Percentiles rank a stretch among this genome's conserved stretches.
phyloP scores from a whole-genome alignment of 1,284 basidiomycete species.

The Heterobasidion occidentale region DNA sequence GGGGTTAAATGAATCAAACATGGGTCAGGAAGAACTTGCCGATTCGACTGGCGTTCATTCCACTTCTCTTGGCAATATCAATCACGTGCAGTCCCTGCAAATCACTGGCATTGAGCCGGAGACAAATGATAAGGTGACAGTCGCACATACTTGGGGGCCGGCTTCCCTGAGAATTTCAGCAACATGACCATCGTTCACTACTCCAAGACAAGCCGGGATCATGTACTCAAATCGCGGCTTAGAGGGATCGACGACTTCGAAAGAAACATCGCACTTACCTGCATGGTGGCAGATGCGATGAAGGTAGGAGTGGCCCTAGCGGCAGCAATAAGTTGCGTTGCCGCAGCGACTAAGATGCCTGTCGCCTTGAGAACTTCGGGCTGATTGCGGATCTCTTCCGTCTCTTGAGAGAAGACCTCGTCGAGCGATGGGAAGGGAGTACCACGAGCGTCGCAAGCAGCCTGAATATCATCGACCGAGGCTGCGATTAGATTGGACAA shows the following conservation, averaged over 20 bases:
- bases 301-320: too few relatives aligned
- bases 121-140: not conserved
- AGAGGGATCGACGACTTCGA: not conserved
- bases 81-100: conserved; percentile 15
- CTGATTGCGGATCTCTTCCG: conserved; percentile 9
- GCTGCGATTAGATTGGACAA: too few relatives aligned
- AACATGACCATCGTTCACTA: not conserved
- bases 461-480: too few relatives aligned
- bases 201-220: not conserved
- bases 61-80: conserved; percentile 14
- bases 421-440: conserved; percentile 7
- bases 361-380: conserved; percentile 5
- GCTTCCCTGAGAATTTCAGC: conserved; percentile 1
- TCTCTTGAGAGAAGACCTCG: conserved; percentile 7
- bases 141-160: not conserved
- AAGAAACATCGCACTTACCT: not conserved
- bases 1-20: too few relatives aligned
- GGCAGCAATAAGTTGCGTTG: not conserved
- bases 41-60: conserved; percentile 9
- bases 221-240: not conserved
- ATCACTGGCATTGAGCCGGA: too few relatives aligned
- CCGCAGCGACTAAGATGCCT: not conserved
- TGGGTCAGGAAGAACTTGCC: conserved; percentile 1
- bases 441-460: too few relatives aligned
- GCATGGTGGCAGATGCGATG: not conserved